These are phyloP conservation scores for Mentha longifolia DNA, from an alignment of 257 asterid genomes.

Conservation along the genomic window DNA sequence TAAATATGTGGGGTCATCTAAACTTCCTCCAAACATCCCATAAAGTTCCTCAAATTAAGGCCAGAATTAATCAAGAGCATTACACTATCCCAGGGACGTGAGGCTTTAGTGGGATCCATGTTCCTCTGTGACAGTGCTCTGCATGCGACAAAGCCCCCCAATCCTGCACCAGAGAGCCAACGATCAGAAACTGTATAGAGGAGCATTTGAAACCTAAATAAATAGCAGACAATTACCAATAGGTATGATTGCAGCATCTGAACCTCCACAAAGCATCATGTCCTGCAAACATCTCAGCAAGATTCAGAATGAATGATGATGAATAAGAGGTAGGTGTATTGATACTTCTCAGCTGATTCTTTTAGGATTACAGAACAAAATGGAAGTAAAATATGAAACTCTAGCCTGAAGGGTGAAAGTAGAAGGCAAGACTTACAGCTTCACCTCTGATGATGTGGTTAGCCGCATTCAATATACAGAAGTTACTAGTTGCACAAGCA, in stretches of 20 bases:
- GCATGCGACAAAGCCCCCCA: conserved; percentile 98
- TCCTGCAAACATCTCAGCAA: conserved; percentile 60
- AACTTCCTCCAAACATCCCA: conserved; percentile 20
- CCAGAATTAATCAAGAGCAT: conserved; percentile 37
- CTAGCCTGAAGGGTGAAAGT: conserved; percentile 35
- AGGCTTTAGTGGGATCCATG: conserved; percentile 86
- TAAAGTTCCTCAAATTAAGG: conserved; percentile 24
- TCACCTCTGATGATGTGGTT: conserved; percentile 97
- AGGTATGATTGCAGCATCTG: conserved; percentile 94
- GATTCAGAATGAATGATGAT: conserved; percentile 22
- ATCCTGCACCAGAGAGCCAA: conserved; percentile 56
- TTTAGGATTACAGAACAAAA: conserved; percentile 20
- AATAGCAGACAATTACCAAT: conserved; percentile 56
- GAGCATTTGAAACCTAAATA: conserved; percentile 24
- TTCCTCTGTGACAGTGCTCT: conserved; percentile 88
- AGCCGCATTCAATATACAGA: conserved; percentile 91
- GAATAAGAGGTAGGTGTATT: conserved; percentile 18
- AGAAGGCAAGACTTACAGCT: conserved; percentile 69
- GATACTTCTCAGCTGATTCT: conserved; percentile 12
- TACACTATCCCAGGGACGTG: conserved; percentile 98
- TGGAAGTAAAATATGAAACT: conserved; percentile 16
- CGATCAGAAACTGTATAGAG: conserved; percentile 27
- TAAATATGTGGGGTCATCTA: conserved; percentile 22
- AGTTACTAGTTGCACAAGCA: conserved; percentile 98
- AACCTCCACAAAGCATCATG: conserved; percentile 97